Evolutionary conservation across 228 moss, liverwort and hornwort species (phyloP), one percentile per base, ranked within the genome.

Genomic region (Sphagnum fallax): DNA sequence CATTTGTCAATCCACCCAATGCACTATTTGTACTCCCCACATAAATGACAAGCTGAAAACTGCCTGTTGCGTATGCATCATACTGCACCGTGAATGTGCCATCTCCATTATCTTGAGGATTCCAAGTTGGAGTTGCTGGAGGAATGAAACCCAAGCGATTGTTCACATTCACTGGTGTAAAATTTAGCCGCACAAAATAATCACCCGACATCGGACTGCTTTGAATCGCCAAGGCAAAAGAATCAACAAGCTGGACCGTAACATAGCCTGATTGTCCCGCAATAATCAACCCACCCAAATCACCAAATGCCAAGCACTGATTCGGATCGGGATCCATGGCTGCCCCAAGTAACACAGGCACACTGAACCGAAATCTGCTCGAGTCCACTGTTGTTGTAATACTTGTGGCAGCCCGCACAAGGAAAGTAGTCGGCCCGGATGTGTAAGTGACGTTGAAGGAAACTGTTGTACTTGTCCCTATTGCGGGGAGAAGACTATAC

Each of bases 251-350:
- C 69, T 84, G 84, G 4, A 81, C 81, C 11, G 65, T 67, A 48
- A 87, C 75, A 0, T 53, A 18, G 10, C 83, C 75, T 5, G 65
- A 61, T 4, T 66, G 70, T 16, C 84, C 87, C 47, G 87, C 83
- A 73, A 76, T 76, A 18, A 87, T 84, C 74, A 79, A 74, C 52
- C 87, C 84, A 6, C 81, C 87, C 47, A 87, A 72, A 73, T 87
- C 87, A 51, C 87, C 87, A 72, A 73, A 78, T 13, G 76, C 72
- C 14, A 84, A 73, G 67, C 81, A 83, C 60, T 79, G 78, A 4
- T 63, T 78, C 49, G 83, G 76, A 15, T 72, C 77, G 0, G 81
- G 75, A 8, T 81, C 75, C 12, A 61, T 69, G 11, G 72, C 63
- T 1, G 68, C 63, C 62, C 1, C 16, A 10, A 67, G n/a, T 32